These are phyloP conservation scores for Cucurbita moschata DNA, from an alignment of 306 rosid genomes.

Conservation along the genomic window DNA sequence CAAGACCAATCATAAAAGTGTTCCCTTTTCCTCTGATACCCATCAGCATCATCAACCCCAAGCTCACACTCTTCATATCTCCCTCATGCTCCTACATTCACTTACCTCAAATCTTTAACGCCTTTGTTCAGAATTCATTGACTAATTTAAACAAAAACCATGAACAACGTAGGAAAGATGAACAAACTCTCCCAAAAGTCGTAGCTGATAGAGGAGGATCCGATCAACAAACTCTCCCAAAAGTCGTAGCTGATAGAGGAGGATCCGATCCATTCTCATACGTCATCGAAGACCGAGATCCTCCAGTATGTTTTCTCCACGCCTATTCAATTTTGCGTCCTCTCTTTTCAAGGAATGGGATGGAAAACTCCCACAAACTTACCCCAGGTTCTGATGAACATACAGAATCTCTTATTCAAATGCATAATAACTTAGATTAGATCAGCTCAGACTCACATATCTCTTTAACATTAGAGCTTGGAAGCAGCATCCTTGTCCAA, in stretches of 20 bases:
- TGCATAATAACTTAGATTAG: not conserved
- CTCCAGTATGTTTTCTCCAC: not conserved
- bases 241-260: not conserved
- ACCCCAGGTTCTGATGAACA: not conserved
- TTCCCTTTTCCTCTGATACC: not conserved
- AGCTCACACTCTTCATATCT: not conserved
- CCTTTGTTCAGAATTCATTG: not conserved
- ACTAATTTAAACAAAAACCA: not conserved
- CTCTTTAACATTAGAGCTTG: slow-evolving; percentile 40
- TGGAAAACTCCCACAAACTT: not conserved
- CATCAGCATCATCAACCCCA: not conserved
- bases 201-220: no score
- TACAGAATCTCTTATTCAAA: not conserved
- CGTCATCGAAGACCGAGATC: not conserved
- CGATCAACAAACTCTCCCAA: not conserved
- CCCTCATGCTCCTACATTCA: not conserved
- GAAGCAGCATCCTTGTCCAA: slow-evolving; percentile 74
- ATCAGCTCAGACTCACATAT: not conserved
- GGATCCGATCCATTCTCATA: not conserved
- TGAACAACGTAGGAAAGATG: not conserved
- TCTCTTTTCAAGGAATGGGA: not conserved
- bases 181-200: not conserved
- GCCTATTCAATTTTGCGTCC: not conserved
- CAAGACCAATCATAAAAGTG: not conserved
- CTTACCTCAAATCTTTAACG: not conserved